Percentiles rank a stretch among this genome's conserved stretches.
These are phyloP conservation scores for Aspergillus latus DNA, from an alignment of 2,329 filamentous ascomycete genomes.

Conservation along the genomic window DNA sequence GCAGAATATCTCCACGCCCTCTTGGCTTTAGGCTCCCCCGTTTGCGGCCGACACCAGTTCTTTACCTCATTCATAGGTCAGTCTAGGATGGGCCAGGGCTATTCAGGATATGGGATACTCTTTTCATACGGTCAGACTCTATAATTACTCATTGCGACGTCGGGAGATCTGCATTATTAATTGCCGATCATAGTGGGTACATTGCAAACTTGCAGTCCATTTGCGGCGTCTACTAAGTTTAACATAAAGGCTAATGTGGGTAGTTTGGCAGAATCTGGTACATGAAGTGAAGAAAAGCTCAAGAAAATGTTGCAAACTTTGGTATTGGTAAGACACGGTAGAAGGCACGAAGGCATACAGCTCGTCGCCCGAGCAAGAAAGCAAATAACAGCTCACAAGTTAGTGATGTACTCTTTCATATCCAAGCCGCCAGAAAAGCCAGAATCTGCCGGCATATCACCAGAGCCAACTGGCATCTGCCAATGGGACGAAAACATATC, in stretches of 20 bases:
- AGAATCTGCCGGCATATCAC: neutral
- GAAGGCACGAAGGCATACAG: neutral
- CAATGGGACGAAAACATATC: neutral
- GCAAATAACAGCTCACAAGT: neutral
- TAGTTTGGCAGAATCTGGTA: neutral
- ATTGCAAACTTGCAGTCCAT: neutral
- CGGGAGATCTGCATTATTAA: neutral
- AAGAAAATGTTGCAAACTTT: neutral
- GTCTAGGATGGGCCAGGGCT: neutral
- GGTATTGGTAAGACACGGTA: neutral
- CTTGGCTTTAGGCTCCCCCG: neutral
- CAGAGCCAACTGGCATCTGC: constrained; percentile 2
- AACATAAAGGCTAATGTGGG: neutral
- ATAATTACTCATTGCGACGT: neutral
- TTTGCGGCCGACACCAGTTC: neutral
- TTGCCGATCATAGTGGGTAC: neutral
- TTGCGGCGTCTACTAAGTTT: neutral
- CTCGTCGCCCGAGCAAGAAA: neutral
- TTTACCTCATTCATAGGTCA: neutral
- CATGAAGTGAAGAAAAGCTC: no score
- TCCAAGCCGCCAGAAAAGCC: neutral
- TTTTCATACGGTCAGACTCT: neutral
- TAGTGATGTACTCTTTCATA: neutral
- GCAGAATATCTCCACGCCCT: neutral
- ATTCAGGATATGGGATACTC: neutral